Conservation (phyloP, 2,329 filamentous ascomycete genomes). For the Hypoxylon sp. region DNA sequence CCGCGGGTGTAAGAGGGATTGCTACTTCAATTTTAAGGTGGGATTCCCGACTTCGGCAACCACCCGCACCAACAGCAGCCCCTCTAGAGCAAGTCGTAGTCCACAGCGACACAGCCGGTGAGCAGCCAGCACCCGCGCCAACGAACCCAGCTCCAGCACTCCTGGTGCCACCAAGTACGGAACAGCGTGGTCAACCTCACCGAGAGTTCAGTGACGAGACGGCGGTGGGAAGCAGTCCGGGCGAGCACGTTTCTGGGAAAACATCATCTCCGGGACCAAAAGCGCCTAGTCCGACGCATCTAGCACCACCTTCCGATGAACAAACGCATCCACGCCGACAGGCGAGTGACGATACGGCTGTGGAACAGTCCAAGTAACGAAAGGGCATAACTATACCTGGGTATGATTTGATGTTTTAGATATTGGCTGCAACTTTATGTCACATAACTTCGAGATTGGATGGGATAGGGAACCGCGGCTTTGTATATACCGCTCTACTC, state of each 20-base stretch:
- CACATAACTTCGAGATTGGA: neutral
- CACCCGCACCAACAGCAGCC: conserved; percentile 47
- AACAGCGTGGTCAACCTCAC: conserved; percentile 45
- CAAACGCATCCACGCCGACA: conserved; percentile 23
- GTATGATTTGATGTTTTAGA: conserved; percentile 11
- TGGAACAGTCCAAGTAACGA: conserved; percentile 22
- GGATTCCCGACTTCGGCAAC: conserved; percentile 57
- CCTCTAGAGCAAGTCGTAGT: conserved; percentile 57
- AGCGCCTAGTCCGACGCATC: conserved; percentile 26
- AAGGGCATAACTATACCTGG: conserved; percentile 5
- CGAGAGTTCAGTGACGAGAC: conserved; percentile 53
- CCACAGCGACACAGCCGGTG: conserved; percentile 11
- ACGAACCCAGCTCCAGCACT: conserved; percentile 32
- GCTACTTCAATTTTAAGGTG: conserved; percentile 57
- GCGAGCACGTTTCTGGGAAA: conserved; percentile 39
- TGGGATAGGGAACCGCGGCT: neutral
- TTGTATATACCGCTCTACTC: conserved; percentile 15
- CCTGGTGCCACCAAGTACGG: conserved; percentile 43
- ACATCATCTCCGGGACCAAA: conserved; percentile 35
- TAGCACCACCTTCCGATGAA: conserved; percentile 26
- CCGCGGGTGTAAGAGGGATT: conserved; percentile 59
- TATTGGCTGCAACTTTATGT: neutral
- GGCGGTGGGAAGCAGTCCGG: conserved; percentile 44
- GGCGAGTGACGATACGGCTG: conserved; percentile 36
- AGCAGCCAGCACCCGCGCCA: conserved; percentile 21